phyloP scores from a whole-genome alignment of 176 grass and related monocot genomes.

The Puccinellia tenuiflora region DNA sequence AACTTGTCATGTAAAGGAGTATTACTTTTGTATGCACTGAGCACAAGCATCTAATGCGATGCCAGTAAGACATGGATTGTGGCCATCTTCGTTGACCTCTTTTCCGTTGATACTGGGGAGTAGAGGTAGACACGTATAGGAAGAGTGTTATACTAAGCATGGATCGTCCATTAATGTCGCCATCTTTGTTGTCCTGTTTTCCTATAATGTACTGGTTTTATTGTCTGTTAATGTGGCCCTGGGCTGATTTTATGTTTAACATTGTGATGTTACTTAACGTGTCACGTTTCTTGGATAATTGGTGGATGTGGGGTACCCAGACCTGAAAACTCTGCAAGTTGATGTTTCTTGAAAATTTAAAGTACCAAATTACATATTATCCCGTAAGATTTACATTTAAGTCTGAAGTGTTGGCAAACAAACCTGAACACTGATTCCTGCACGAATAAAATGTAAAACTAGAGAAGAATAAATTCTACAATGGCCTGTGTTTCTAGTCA shows the following conservation, averaged over 20 bases:
- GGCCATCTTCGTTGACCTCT: neutral
- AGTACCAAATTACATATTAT: no score
- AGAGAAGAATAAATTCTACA: no score
- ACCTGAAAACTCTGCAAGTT: no score
- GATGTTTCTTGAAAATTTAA: no score
- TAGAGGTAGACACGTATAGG: neutral
- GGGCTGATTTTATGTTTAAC: neutral
- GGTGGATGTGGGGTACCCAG: no score
- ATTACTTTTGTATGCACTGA: neutral
- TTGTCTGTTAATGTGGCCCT: neutral
- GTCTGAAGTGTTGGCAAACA: no score
- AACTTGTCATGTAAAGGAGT: neutral
- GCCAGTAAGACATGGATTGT: neutral
- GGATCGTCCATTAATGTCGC: neutral
- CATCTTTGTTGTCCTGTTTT: neutral
- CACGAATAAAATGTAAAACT: no score
- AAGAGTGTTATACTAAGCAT: neutral
- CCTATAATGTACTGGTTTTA: neutral
- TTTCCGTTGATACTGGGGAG: neutral
- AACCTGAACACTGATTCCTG: no score
- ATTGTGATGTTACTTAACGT: neutral
- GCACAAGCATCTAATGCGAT: neutral
- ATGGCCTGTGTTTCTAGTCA: no score
- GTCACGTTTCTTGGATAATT: neutral
- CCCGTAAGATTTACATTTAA: no score